A percentile compares a stretch with the other conserved stretches of the same genome.
These are phyloP conservation scores for Lachnellula cervina DNA, from an alignment of 2,329 filamentous ascomycete species.

Conservation along the genomic window DNA sequence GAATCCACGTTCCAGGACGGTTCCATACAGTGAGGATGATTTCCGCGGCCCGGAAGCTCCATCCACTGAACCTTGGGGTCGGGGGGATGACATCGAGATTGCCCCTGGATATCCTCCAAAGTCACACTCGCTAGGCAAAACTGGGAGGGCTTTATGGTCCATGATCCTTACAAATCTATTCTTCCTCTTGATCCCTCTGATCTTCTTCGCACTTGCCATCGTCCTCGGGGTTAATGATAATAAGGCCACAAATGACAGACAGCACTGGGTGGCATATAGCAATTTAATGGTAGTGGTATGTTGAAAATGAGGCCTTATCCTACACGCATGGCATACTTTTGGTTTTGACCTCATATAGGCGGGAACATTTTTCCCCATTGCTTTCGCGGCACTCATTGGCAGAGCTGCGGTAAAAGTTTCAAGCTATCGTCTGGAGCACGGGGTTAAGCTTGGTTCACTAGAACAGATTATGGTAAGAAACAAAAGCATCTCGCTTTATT, in stretches of 20 bases:
- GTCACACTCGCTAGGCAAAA: not conserved
- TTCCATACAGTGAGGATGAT: not conserved
- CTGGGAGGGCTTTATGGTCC: not conserved
- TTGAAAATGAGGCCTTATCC: not conserved
- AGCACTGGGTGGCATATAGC: slow-evolving; percentile 2
- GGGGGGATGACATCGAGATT: slow-evolving; percentile 4
- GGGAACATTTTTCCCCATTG: slow-evolving; percentile 11
- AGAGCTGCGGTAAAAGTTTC: slow-evolving; percentile 5
- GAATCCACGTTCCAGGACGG: not conserved
- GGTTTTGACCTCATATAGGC: slow-evolving; percentile 2
- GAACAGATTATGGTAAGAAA: slow-evolving; percentile 13
- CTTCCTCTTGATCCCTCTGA: slow-evolving; percentile 1
- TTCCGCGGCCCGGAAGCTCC: not conserved
- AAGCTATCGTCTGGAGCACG: slow-evolving; percentile 12
- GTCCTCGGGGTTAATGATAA: slow-evolving; percentile 3
- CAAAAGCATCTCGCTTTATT: too few species aligned
- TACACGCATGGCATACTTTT: not conserved
- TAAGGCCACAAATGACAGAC: slow-evolving; percentile 2
- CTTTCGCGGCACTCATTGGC: slow-evolving; percentile 14
- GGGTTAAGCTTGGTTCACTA: slow-evolving; percentile 3
- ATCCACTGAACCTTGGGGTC: not conserved
- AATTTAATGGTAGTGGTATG: slow-evolving; percentile 8
- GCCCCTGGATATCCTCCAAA: not conserved
- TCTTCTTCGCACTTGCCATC: slow-evolving; percentile 6
- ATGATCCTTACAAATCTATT: not conserved